Percentiles rank a stretch among this genome's conserved stretches.
phyloP scores from a whole-genome alignment of 352 stramenopile genomes.

The Ophiocytium majus region DNA sequence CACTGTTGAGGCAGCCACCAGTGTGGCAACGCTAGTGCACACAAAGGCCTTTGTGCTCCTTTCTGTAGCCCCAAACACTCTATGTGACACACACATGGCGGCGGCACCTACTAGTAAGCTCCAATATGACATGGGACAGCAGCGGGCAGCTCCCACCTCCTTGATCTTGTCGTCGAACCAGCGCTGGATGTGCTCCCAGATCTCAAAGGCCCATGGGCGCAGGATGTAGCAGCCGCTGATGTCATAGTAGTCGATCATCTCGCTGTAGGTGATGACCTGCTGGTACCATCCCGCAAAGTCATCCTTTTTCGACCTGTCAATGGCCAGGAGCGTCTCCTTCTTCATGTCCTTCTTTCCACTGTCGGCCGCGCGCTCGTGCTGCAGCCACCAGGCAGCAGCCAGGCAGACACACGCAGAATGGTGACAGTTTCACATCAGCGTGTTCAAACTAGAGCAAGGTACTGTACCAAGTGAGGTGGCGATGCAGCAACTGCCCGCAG shows the following conservation, averaged over 20 bases:
- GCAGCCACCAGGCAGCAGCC: too few species aligned
- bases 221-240: slow-evolving; percentile 99
- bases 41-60: too few species aligned
- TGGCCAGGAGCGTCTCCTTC: slow-evolving; percentile 69
- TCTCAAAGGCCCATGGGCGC: slow-evolving; percentile 96
- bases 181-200: slow-evolving; percentile 97
- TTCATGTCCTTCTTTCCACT: slow-evolving; percentile 50
- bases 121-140: too few species aligned
- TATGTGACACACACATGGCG: too few species aligned
- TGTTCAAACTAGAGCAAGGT: neutral
- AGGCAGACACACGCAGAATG: too few species aligned
- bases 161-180: slow-evolving; percentile 93
- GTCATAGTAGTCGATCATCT: slow-evolving; percentile 99
- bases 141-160: slow-evolving; percentile 66
- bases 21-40: too few species aligned
- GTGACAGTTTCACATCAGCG: neutral
- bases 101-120: too few species aligned
- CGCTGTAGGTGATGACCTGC: slow-evolving; percentile 80
- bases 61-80: slow-evolving; percentile 88
- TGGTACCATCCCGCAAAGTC: slow-evolving; percentile 86
- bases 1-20: too few species aligned
- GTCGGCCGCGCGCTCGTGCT: slow-evolving; percentile 56
- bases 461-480: too few species aligned
- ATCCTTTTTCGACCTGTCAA: slow-evolving; percentile 87
- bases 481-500: too few species aligned